Percentiles rank a stretch among this genome's conserved stretches.
Evolutionary conservation across 2,329 filamentous ascomycete species (phyloP).

Genomic region (Coleophoma cylindrospora): DNA sequence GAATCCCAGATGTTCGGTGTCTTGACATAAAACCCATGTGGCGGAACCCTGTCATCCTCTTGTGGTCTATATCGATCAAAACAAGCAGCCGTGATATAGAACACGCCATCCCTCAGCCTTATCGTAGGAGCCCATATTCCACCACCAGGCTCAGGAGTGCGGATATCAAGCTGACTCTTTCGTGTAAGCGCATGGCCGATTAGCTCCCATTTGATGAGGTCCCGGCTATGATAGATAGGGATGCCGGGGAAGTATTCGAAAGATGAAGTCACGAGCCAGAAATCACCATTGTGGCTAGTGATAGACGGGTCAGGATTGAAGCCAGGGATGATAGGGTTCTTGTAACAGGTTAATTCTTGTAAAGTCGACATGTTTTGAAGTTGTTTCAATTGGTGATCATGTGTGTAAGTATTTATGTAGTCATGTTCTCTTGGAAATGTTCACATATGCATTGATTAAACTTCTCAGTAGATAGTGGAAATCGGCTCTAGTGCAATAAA

Average conservation of each 20-base stretch:
- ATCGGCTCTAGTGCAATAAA: too few species aligned
- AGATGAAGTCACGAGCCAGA: conserved; percentile 55
- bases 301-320: conserved; percentile 57
- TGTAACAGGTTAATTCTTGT: background rate
- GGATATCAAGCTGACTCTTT: conserved; percentile 44
- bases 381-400: too few species aligned
- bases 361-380: too few species aligned
- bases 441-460: too few species aligned
- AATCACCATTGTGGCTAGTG: conserved; percentile 41
- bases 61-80: conserved; percentile 38
- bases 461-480: too few species aligned
- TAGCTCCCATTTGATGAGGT: conserved; percentile 47
- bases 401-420: too few species aligned
- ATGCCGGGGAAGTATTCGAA: conserved; percentile 59
- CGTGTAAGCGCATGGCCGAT: conserved; percentile 46
- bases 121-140: conserved; percentile 45
- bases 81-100: conserved; percentile 40
- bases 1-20: conserved; percentile 46
- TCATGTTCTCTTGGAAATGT: too few species aligned
- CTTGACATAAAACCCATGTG: conserved; percentile 48
- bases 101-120: conserved; percentile 36
- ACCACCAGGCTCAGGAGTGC: conserved; percentile 44
- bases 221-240: conserved; percentile 53
- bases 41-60: conserved; percentile 41
- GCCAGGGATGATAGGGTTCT: conserved; percentile 26